Conservation (phyloP, 1,284 basidiomycete species). For the Microbotryum silenes-acaulis region DNA sequence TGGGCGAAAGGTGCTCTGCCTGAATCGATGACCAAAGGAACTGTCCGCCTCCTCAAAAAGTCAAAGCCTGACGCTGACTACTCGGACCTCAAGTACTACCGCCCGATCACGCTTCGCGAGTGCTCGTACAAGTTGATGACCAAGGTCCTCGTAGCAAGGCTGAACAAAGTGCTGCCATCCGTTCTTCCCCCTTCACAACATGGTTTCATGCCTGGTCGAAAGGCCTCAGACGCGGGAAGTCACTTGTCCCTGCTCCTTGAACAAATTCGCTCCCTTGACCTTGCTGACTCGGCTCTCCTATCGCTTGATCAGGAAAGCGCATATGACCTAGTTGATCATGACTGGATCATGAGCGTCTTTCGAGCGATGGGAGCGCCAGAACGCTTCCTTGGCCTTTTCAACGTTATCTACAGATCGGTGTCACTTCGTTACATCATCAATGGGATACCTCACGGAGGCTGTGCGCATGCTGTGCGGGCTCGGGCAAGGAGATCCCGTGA, state of each 20-base stretch:
- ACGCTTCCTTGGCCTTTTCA: background rate
- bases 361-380: background rate
- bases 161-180: background rate
- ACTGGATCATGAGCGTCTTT: conserved; percentile 1
- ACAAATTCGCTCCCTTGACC: background rate
- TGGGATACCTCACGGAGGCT: background rate
- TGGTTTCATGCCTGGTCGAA: conserved; percentile 3
- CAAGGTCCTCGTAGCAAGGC: background rate
- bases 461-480: background rate
- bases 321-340: conserved; percentile 3
- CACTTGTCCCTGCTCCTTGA: conserved; percentile 1
- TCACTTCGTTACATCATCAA: conserved; percentile 6
- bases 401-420: background rate
- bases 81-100: background rate
- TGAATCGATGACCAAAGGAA: too few relatives aligned
- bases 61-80: background rate
- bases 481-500: background rate
- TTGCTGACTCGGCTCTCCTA: background rate
- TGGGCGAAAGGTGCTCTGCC: too few relatives aligned
- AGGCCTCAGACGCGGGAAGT: background rate
- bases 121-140: background rate
- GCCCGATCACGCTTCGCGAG: conserved; percentile 2
- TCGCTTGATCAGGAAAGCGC: conserved; percentile 4
- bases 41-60: conserved; percentile 7
- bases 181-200: background rate